phyloP scores from a whole-genome alignment of 257 asterid species.

The Coffea eugenioides region DNA sequence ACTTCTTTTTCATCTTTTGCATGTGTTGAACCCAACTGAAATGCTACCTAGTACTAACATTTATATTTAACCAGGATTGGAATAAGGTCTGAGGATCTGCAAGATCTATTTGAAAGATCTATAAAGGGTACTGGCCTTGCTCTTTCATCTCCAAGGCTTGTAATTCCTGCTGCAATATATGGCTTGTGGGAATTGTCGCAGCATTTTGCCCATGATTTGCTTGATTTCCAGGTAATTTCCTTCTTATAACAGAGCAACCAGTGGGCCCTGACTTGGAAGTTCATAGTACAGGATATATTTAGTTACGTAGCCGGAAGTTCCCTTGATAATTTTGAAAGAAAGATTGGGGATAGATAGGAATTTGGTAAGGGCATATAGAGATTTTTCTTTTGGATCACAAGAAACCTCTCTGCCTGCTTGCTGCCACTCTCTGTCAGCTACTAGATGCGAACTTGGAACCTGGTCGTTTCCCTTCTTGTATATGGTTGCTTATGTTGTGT shows the following conservation, averaged over 20 bases:
- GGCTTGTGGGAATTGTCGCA: conserved; percentile 91
- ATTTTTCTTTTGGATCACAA: neutral
- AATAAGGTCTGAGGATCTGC: conserved; percentile 77
- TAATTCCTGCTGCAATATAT: conserved; percentile 81
- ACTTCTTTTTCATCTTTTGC: conserved; percentile 13
- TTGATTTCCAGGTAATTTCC: conserved; percentile 72
- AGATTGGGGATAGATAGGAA: neutral
- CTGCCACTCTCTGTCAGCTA: neutral
- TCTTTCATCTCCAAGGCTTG: conserved; percentile 96
- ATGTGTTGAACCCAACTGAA: neutral
- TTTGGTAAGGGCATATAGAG: neutral
- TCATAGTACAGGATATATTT: neutral
- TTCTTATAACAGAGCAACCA: neutral
- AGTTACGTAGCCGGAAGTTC: neutral
- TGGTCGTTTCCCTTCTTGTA: neutral
- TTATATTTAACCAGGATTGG: conserved; percentile 65
- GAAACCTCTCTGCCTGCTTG: neutral
- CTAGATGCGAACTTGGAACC: neutral
- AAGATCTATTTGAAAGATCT: conserved; percentile 61
- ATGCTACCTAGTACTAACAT: conserved; percentile 10
- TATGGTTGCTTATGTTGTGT: conserved; percentile 1
- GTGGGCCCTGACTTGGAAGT: neutral
- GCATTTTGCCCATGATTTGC: conserved; percentile 51
- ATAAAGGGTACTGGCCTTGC: conserved; percentile 74
- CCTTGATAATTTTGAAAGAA: neutral